These are phyloP conservation scores for Cyamopsis tetragonoloba DNA, from an alignment of 306 rosid species.

Conservation along the genomic window DNA sequence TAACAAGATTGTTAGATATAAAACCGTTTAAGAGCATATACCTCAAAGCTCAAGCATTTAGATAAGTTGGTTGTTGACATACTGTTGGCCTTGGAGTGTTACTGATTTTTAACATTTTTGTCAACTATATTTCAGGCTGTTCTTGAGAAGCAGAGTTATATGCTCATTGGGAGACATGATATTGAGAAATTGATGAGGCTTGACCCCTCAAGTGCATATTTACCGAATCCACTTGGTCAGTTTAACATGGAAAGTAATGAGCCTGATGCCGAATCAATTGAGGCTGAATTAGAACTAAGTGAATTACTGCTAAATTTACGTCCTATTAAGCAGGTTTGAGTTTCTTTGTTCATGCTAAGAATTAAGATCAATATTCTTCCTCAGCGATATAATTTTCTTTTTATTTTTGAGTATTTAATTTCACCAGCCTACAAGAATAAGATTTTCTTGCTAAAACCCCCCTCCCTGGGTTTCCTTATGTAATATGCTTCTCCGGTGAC, in stretches of 20 bases:
- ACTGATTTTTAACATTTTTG: slow-evolving; percentile 2
- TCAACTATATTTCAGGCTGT: slow-evolving; percentile 67
- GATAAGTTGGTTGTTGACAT: slow-evolving; percentile 4
- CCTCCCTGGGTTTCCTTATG: not conserved
- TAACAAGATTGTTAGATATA: slow-evolving; percentile 2
- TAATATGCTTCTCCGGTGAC: slow-evolving; percentile 18
- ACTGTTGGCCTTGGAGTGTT: slow-evolving; percentile 3
- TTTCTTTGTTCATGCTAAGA: slow-evolving; percentile 3
- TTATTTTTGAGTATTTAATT: not conserved
- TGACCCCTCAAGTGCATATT: slow-evolving; percentile 74
- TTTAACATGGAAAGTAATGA: slow-evolving; percentile 43
- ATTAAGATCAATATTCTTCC: not conserved
- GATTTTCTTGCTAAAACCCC: not conserved
- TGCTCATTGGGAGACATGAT: slow-evolving; percentile 98
- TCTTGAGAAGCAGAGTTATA: slow-evolving; percentile 98
- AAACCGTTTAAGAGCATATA: not conserved
- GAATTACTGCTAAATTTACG: slow-evolving; percentile 69
- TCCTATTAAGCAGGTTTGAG: slow-evolving; percentile 87
- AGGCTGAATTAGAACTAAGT: slow-evolving; percentile 72
- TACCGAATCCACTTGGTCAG: slow-evolving; percentile 59
- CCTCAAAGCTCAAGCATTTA: not conserved
- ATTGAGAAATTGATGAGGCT: slow-evolving; percentile 88
- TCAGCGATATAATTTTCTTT: not conserved
- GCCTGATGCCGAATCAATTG: slow-evolving; percentile 71
- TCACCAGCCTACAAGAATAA: not conserved